Evolutionary conservation across 768 basidiomycete genomes (phyloP).

Genomic region (Chlorophyllum brunneum): DNA sequence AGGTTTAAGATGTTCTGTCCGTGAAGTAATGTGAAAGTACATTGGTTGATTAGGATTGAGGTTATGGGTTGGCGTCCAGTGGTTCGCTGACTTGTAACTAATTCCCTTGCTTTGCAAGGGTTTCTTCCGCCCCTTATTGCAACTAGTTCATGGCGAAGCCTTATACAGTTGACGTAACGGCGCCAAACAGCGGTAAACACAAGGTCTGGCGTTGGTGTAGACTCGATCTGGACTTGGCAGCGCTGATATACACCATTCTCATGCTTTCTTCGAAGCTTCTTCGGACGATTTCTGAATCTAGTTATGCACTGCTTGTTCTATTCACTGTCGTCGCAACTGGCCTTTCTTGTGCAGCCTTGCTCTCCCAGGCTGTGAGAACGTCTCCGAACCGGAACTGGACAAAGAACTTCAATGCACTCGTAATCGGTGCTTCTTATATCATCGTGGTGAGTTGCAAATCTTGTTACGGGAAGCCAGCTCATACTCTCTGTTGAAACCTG

Average conservation of each 20-base stretch:
- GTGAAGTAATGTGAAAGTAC: too few relatives aligned
- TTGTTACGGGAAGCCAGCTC: neutral
- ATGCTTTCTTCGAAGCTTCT: constrained; percentile 41
- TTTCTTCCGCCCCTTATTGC: too few relatives aligned
- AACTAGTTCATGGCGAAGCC: too few relatives aligned
- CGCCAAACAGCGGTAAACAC: constrained; percentile 3
- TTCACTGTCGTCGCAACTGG: constrained; percentile 49
- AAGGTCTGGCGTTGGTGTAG: neutral
- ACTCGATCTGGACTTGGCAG: neutral
- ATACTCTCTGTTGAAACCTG: neutral
- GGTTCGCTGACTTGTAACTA: too few relatives aligned
- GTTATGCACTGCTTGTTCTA: constrained; percentile 51
- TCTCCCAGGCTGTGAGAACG: constrained; percentile 71
- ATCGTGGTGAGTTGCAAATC: constrained; percentile 47
- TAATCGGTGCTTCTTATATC: constrained; percentile 69
- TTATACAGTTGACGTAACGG: constrained; percentile 1
- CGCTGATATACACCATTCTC: constrained; percentile 1
- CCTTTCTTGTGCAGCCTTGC: constrained; percentile 59
- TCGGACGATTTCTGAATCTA: constrained; percentile 49
- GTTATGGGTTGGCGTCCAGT: too few relatives aligned
- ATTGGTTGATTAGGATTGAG: too few relatives aligned
- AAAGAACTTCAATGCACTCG: constrained; percentile 63
- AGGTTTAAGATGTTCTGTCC: too few relatives aligned
- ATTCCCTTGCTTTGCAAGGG: too few relatives aligned
- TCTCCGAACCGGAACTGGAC: constrained; percentile 50